These are phyloP conservation scores for Collybia nuda DNA, from an alignment of 768 basidiomycete species.

Conservation along the genomic window DNA sequence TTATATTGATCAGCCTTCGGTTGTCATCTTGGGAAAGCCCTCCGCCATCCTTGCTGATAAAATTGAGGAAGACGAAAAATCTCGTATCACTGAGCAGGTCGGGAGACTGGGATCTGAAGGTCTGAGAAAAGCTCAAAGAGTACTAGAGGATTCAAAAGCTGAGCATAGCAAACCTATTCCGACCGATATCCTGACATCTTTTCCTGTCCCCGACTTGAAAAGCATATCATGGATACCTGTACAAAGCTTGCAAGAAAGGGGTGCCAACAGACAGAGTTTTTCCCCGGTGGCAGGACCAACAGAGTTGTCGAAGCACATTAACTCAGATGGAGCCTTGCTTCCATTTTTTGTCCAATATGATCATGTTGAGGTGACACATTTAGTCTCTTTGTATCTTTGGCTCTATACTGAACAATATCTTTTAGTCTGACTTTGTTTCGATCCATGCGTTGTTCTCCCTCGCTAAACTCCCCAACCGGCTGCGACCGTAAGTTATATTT, in stretches of 20 bases:
- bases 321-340: constrained; percentile 62
- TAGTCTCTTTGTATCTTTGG: constrained; percentile 2
- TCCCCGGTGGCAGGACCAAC: constrained; percentile 26
- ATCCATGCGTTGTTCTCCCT: constrained; percentile 81
- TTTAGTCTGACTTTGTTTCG: constrained; percentile 91
- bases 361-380: constrained; percentile 71
- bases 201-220: constrained; percentile 90
- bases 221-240: constrained; percentile 92
- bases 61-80: constrained; percentile 80
- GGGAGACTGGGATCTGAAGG: constrained; percentile 77
- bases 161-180: constrained; percentile 88
- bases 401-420: constrained; percentile 5
- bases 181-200: constrained; percentile 71
- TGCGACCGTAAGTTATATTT: constrained; percentile 64
- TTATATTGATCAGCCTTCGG: constrained; percentile 67
- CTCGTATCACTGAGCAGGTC: constrained; percentile 69
- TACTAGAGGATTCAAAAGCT: constrained; percentile 79
- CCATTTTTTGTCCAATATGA: constrained; percentile 95
- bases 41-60: constrained; percentile 81
- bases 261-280: constrained; percentile 39
- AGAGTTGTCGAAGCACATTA: constrained; percentile 61
- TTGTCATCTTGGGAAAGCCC: constrained; percentile 85
- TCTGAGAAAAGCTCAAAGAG: constrained; percentile 63
- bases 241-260: constrained; percentile 60
- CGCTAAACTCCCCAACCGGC: constrained; percentile 62